phyloP scores from a whole-genome alignment of 2,329 filamentous ascomycete genomes.

The Domatiomyces catenatus region DNA sequence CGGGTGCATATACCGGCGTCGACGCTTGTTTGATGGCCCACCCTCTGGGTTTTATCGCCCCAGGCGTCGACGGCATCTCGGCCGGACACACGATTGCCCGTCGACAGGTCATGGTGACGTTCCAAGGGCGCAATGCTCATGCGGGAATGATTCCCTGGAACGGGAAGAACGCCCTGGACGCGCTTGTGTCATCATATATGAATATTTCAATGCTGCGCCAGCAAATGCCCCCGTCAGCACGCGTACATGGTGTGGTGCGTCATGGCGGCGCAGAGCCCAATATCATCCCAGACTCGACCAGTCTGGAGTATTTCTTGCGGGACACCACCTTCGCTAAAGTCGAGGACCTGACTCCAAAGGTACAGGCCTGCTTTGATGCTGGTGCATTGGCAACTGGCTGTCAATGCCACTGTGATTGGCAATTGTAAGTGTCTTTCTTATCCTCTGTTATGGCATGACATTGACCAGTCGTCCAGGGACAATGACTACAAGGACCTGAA shows the following conservation, averaged over 20 bases:
- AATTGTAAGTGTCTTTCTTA: slow-evolving; percentile 1
- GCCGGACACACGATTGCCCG: slow-evolving; percentile 20
- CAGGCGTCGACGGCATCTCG: slow-evolving; percentile 4
- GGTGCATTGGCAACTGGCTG: slow-evolving; percentile 25
- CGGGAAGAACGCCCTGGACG: slow-evolving; percentile 45
- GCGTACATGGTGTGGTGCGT: slow-evolving; percentile 40
- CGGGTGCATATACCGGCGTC: slow-evolving; percentile 27
- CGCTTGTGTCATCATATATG: slow-evolving; percentile 33
- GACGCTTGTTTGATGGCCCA: slow-evolving; percentile 33
- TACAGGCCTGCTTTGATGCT: slow-evolving; percentile 24
- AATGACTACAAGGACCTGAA: slow-evolving; percentile 31
- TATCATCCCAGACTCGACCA: slow-evolving; percentile 39
- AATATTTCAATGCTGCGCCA: slow-evolving; percentile 39
- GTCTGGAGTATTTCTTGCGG: slow-evolving; percentile 32
- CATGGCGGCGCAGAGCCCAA: slow-evolving; percentile 40
- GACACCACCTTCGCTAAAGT: slow-evolving; percentile 30
- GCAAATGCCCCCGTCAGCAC: slow-evolving; percentile 38
- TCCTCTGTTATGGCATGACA: neutral
- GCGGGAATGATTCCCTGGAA: slow-evolving; percentile 44
- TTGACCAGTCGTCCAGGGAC: slow-evolving; percentile 2
- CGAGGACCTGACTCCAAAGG: slow-evolving; percentile 18
- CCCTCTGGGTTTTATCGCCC: slow-evolving; percentile 17
- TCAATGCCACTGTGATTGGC: slow-evolving; percentile 19
- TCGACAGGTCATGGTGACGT: slow-evolving; percentile 26
- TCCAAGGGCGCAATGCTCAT: slow-evolving; percentile 39